Evolutionary conservation across 805 yeast species (phyloP), one percentile per base, ranked within the genome.

Genomic region (Saccharomycopsis capsularis): DNA sequence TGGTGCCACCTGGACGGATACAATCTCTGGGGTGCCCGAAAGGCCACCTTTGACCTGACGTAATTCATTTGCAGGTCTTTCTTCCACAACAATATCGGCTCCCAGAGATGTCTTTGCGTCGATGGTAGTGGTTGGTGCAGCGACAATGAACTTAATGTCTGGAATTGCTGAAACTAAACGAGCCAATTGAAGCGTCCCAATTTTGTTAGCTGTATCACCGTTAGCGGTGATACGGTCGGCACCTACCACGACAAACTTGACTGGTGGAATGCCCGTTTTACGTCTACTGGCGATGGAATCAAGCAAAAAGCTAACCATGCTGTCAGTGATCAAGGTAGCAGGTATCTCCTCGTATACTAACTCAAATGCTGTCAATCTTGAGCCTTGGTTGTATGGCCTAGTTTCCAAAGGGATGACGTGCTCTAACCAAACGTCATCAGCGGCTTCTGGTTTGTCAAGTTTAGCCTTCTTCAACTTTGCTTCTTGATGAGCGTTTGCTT

Each of bases 191-290:
- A 79, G 86, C 0, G 98, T 93, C 21, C 99, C 99, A 45, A 91
- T 91, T 68, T 91, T 91, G 68, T 91, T 91, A 1, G 98, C 98
- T 27, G 96, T 81, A 61, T 91, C 99, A 46, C 99, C 99, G 62
- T 91, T 91, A 25, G 74, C 71, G 2, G 90, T 97, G 35, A 91
- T 84, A 63, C 99, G 76, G 62, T 91, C 99, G 13, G 98, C 96
- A 40, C 99, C 99, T 3, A 87, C 96, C 48, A 89, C 85, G 21
- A 90, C 82, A 44, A 88, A 86, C 62, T 84, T 83, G 49, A 93
- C 77, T n/a, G 95, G 95, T 11, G 87, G 66, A 44, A 57, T 55
- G 3, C 21, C 43, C 2, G 11, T 34, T 16, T 19, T 11, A 7
- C 29, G 22, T 3, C 39, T 22, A 23, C 34, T 39, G 25, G 66